Percentiles rank a stretch among this genome's conserved stretches.
phyloP scores from a whole-genome alignment of 768 basidiomycete genomes.

The Solioccasus polychromus region DNA sequence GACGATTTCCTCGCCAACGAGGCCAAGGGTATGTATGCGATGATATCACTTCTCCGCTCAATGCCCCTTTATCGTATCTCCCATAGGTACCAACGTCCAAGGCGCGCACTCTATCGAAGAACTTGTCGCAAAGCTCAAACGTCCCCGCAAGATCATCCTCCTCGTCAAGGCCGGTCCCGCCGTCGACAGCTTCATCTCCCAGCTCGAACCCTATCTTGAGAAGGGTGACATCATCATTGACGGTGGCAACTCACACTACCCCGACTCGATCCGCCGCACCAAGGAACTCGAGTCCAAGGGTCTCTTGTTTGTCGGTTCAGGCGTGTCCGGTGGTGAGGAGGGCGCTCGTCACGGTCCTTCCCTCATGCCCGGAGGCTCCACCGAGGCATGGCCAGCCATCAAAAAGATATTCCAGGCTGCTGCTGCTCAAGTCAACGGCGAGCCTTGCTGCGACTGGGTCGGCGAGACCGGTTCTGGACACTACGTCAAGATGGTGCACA shows the following conservation, averaged over 20 bases:
- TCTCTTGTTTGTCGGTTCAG: conserved; percentile 94
- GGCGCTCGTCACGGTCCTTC: conserved; percentile 97
- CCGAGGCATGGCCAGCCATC: conserved; percentile 93
- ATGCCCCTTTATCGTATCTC: conserved; percentile 19
- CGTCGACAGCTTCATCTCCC: conserved; percentile 92
- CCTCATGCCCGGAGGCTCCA: conserved; percentile 97
- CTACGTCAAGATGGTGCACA: conserved; percentile 99
- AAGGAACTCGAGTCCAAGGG: conserved; percentile 93
- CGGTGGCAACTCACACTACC: conserved; percentile 99
- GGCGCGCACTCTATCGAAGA: conserved; percentile 94
- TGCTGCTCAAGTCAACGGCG: conserved; percentile 89
- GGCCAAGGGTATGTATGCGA: conserved; percentile 87
- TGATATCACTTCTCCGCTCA: conserved; percentile 26
- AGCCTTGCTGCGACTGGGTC: conserved; percentile 99
- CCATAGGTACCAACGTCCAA: conserved; percentile 85
- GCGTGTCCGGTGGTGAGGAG: conserved; percentile 99
- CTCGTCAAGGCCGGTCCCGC: conserved; percentile 98
- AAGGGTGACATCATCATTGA: conserved; percentile 98
- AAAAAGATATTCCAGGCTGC: conserved; percentile 99
- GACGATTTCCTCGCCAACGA: conserved; percentile 94
- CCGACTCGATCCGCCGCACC: conserved; percentile 93
- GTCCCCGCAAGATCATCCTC: conserved; percentile 94
- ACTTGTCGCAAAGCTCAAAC: conserved; percentile 88
- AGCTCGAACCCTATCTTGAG: conserved; percentile 88
- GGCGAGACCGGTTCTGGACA: conserved; percentile 94